Evolutionary conservation across 331 rosid genomes (phyloP).

Genomic region (Quercus phellos): DNA sequence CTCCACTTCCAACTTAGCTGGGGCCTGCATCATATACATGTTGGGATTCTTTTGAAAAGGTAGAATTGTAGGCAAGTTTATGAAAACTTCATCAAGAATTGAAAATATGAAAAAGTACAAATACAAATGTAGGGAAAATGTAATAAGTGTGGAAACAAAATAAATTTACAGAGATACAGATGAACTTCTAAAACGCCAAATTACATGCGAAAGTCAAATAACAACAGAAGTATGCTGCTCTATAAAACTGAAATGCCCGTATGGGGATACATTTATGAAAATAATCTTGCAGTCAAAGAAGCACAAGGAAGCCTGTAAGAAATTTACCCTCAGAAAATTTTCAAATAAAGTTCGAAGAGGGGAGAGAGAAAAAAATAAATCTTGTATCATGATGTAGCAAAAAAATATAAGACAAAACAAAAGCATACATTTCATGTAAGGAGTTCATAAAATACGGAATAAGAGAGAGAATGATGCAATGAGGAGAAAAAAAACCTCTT

Average conservation of each 20-base stretch:
- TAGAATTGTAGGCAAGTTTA: neutral
- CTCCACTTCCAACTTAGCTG: conserved; percentile 90
- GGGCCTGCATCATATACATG: conserved; percentile 50
- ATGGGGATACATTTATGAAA: neutral
- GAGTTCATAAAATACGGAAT: neutral
- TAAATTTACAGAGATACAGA: neutral
- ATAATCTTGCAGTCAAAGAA: neutral
- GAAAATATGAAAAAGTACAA: neutral
- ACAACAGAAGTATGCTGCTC: neutral
- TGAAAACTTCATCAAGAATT: neutral
- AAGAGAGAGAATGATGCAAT: neutral
- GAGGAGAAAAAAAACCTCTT: neutral
- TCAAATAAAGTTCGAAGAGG: neutral
- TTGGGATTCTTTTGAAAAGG: conserved; percentile 1
- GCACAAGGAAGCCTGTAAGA: neutral
- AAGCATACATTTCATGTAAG: neutral
- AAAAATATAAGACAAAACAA: neutral
- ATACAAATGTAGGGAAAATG: neutral
- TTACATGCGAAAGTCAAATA: neutral
- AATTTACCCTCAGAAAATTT: neutral
- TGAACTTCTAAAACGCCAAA: neutral
- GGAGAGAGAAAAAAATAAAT: neutral
- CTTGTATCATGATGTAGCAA: neutral
- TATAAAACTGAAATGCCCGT: neutral
- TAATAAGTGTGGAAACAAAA: neutral